These are phyloP conservation scores for Pseudogymnoascus sp. DNA, from an alignment of 2,329 filamentous ascomycete species.

Conservation along the genomic window DNA sequence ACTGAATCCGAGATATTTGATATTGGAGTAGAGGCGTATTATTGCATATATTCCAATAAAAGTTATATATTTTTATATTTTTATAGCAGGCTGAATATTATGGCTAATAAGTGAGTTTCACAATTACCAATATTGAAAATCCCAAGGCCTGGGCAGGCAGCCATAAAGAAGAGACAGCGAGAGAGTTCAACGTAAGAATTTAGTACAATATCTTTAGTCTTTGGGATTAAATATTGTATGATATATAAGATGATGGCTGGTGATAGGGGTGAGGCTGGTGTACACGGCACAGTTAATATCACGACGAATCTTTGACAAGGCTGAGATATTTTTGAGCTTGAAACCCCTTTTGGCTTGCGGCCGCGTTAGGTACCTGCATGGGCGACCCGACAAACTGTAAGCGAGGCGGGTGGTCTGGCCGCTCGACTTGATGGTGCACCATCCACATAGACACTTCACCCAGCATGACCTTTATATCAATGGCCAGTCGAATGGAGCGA, in stretches of 20 bases:
- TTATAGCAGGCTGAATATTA: neutral
- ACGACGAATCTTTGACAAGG: constrained; percentile 2
- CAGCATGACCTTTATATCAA: neutral
- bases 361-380: constrained; percentile 6
- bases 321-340: neutral
- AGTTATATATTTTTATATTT: neutral
- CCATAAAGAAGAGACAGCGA: too few species aligned
- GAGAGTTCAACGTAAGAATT: neutral
- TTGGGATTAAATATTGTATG: neutral
- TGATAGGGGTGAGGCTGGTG: neutral
- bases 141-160: neutral
- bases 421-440: neutral
- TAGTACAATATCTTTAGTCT: neutral
- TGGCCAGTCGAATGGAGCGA: constrained; percentile 2
- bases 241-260: neutral
- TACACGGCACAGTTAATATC: neutral
- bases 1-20: neutral
- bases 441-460: constrained; percentile 2
- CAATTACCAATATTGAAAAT: neutral
- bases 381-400: constrained; percentile 5
- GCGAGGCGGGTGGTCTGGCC: constrained; percentile 5
- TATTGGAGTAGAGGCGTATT: neutral
- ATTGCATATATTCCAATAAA: neutral
- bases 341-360: constrained; percentile 5
- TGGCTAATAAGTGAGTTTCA: constrained; percentile 4